A percentile compares a stretch with the other conserved stretches of the same genome.
Conservation (phyloP, 2,329 filamentous ascomycete genomes). For the Pseudogymnoascus sp. region DNA sequence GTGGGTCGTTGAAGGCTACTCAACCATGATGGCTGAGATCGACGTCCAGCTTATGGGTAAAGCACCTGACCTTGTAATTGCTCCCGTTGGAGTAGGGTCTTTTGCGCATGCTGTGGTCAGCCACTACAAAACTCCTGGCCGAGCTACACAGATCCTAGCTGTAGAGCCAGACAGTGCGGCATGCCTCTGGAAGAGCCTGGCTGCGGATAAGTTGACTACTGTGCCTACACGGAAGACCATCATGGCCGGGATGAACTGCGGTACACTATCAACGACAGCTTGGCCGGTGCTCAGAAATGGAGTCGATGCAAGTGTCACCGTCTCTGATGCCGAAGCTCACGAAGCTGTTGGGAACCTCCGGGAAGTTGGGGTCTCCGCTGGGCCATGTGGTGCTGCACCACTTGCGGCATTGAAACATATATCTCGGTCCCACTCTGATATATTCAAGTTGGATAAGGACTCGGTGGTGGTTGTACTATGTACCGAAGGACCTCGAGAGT, state of each 20-base stretch:
- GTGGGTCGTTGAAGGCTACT: constrained; percentile 72
- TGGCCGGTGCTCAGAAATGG: constrained; percentile 36
- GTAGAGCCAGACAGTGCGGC: constrained; percentile 63
- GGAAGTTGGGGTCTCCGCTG: constrained; percentile 30
- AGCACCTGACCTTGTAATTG: constrained; percentile 46
- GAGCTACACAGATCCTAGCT: constrained; percentile 38
- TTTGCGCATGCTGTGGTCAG: constrained; percentile 58
- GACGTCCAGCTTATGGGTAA: constrained; percentile 48
- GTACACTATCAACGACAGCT: constrained; percentile 38
- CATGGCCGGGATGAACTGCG: constrained; percentile 44
- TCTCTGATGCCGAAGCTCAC: constrained; percentile 38
- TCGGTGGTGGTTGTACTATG: constrained; percentile 56
- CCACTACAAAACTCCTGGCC: constrained; percentile 47
- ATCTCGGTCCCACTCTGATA: neutral
- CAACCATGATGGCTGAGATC: constrained; percentile 58
- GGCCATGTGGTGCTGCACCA: constrained; percentile 43
- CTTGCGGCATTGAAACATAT: constrained; percentile 35
- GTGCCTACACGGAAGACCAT: constrained; percentile 32
- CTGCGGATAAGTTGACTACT: constrained; percentile 31
- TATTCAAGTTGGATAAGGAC: constrained; percentile 35
- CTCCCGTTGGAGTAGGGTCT: constrained; percentile 63
- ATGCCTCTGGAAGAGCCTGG: constrained; percentile 39
- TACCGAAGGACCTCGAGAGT: constrained; percentile 54
- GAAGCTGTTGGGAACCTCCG: constrained; percentile 32
- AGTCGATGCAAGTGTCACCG: constrained; percentile 34